Evolutionary conservation across 345 rosid genomes (phyloP).

Genomic region (Raphanus sativus): DNA sequence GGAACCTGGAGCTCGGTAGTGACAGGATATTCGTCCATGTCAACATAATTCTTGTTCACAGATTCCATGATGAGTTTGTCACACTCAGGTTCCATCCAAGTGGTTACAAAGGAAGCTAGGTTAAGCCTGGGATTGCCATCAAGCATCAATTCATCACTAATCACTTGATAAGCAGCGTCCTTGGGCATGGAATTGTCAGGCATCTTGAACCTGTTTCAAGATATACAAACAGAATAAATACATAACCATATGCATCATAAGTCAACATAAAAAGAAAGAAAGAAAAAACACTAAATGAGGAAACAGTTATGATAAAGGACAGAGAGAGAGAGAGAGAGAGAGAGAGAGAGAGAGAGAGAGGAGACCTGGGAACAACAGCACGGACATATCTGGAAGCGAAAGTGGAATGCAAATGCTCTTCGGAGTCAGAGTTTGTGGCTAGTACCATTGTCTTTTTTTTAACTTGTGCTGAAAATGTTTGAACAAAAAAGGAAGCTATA

Average conservation of each 20-base stretch:
- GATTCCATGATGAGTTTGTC: conserved; percentile 71
- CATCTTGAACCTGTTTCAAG: conserved; percentile 55
- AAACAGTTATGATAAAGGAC: too few species aligned
- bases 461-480: not conserved
- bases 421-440: conserved; percentile 45
- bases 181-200: conserved; percentile 63
- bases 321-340: not conserved
- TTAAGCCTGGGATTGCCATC: conserved; percentile 82
- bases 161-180: conserved; percentile 78
- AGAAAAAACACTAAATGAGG: too few species aligned
- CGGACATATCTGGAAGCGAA: conserved; percentile 81
- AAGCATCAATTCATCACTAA: conserved; percentile 74
- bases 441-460: conserved; percentile 44
- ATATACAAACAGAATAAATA: not conserved
- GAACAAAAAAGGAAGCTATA: not conserved
- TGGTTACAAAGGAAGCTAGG: conserved; percentile 75
- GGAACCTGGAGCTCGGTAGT: conserved; percentile 79
- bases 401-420: conserved; percentile 60
- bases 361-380: conserved; percentile 59
- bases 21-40: conserved; percentile 85
- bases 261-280: not conserved
- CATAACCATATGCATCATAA: not conserved
- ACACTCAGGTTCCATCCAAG: conserved; percentile 92
- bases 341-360: not conserved
- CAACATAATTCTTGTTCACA: conserved; percentile 72